Percentiles rank a stretch among this genome's conserved stretches.
phyloP scores from a whole-genome alignment of 495 filamentous ascomycete species.

The Aspergillus saccharolyticus region DNA sequence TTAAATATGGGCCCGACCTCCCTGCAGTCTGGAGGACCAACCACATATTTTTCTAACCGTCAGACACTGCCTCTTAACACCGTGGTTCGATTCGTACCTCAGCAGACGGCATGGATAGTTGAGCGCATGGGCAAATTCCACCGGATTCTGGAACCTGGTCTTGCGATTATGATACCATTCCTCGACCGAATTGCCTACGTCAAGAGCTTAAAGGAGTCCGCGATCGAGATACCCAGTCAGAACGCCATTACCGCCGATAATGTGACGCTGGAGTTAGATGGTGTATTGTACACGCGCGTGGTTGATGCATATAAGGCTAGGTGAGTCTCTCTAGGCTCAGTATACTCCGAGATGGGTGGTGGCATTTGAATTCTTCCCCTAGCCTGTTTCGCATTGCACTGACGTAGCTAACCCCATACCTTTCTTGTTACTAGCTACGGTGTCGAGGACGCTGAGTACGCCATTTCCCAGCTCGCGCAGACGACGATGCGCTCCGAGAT shows the following conservation, averaged over 20 bases:
- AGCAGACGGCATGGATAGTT: slow-evolving; percentile 99
- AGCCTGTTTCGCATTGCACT: neutral
- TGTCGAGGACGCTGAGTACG: slow-evolving; percentile 97
- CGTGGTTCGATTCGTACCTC: slow-evolving; percentile 92
- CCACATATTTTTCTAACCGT: slow-evolving; percentile 56
- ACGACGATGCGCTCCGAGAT: slow-evolving; percentile 99
- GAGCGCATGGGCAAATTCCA: slow-evolving; percentile 98
- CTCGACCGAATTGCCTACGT: slow-evolving; percentile 96
- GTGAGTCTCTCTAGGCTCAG: slow-evolving; percentile 35
- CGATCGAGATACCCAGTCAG: slow-evolving; percentile 93
- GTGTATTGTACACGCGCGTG: slow-evolving; percentile 88
- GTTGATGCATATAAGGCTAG: slow-evolving; percentile 97
- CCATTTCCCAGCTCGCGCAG: slow-evolving; percentile 95
- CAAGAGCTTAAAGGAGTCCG: slow-evolving; percentile 91
- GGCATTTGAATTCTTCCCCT: slow-evolving; percentile 3
- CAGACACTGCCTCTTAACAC: slow-evolving; percentile 81
- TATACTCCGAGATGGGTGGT: slow-evolving; percentile 1
- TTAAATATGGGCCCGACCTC: slow-evolving; percentile 17
- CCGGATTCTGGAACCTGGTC: slow-evolving; percentile 82
- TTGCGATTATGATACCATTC: slow-evolving; percentile 85
- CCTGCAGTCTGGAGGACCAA: slow-evolving; percentile 22
- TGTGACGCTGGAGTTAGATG: slow-evolving; percentile 93
- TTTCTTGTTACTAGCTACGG: slow-evolving; percentile 64
- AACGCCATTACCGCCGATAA: slow-evolving; percentile 98
- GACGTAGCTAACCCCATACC: slow-evolving; percentile 9